Base-by-base conservation (phyloP, 805 yeast genomes). In the Kodamaea nitidulidarum region DNA sequence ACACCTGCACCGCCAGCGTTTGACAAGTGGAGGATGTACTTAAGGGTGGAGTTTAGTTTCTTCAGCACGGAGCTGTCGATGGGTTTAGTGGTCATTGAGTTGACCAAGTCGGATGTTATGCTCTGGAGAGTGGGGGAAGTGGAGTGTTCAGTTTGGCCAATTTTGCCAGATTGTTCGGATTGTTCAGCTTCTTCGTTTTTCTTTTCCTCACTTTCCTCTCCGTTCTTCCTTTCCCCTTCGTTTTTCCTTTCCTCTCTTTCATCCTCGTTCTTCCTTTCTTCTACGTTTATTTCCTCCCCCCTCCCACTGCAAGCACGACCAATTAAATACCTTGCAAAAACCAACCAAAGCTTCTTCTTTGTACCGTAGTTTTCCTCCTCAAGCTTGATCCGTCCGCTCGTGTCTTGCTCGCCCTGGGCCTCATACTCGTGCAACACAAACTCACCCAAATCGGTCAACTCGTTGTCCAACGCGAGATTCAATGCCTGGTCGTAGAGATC, bases 401-500 rank as follows among this genome's bases (percentile, higher is more conserved):
- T 3, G 26, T 22, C 10, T 26, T 17, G 7, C 29, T 29, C 4
- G 11, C 25, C 39, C 31, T 43, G 32, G 2, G 43, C 38, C 33
- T 61, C 69, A 42, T 55, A 65, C 20, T 54, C 57, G 26, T 52
- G 55, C 37, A 68, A 47, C 1, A 67, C 65, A 44, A 53, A 57
- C 31, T 63, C 67, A 0, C 63, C 90, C 32, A 77, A 63, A 16
- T 80, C 81, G 4, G 78, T 60, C 49, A 82, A 63, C 24, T 76
- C 75, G 44, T 77, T 62, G 3, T 75, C 71, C 33, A 93, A 63
- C 0, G 96, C 91, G 40, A 93, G 57, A 35, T 71, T 70, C 25
- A 90, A 78, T 0, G 98, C 97, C 39, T 85, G 88, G 44, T 88
- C 95, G 53, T 73, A 85, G 33, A 84, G 69, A 3, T 72, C 76